phyloP scores from a whole-genome alignment of 495 filamentous ascomycete species.

The Cairneyella variabilis region DNA sequence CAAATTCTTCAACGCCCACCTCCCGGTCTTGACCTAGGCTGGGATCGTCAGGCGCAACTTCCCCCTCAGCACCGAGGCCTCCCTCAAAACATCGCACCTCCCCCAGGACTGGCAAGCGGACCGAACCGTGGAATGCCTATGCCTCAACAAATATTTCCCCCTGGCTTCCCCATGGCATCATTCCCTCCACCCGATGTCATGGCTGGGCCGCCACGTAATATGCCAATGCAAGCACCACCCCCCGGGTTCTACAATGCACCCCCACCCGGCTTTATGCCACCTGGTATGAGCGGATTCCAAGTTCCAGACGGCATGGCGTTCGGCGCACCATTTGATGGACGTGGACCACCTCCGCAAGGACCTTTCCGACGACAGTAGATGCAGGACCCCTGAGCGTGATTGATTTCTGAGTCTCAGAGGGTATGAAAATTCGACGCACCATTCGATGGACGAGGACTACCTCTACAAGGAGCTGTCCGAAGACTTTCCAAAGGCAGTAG shows the following conservation, averaged over 20 bases:
- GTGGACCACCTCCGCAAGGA: constrained; percentile 35
- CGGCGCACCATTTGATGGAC: constrained; percentile 42
- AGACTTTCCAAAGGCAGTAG: too few relatives aligned
- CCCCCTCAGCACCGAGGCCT: constrained; percentile 31
- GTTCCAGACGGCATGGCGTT: constrained; percentile 34
- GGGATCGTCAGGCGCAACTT: constrained; percentile 35
- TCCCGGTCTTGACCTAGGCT: constrained; percentile 36
- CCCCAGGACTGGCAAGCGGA: constrained; percentile 43
- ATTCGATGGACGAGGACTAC: constrained; percentile 40
- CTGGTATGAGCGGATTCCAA: constrained; percentile 42
- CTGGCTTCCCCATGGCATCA: constrained; percentile 30
- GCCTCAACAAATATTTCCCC: constrained; percentile 47
- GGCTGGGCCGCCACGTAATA: constrained; percentile 27
- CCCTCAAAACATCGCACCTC: constrained; percentile 30
- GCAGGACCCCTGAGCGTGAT: not conserved
- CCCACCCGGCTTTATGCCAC: constrained; percentile 27
- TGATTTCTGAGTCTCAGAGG: constrained; percentile 36
- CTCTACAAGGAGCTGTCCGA: constrained; percentile 27
- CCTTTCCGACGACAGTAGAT: constrained; percentile 21
- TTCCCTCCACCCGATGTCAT: constrained; percentile 42
- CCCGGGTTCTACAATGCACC: constrained; percentile 46
- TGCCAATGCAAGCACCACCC: constrained; percentile 24
- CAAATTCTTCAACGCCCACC: constrained; percentile 54
- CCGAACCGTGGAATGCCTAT: constrained; percentile 43
- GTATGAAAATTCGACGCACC: constrained; percentile 37